Evolutionary conservation across 169 alveolate genomes (phyloP).

Genomic region (Plasmodium relictum): DNA sequence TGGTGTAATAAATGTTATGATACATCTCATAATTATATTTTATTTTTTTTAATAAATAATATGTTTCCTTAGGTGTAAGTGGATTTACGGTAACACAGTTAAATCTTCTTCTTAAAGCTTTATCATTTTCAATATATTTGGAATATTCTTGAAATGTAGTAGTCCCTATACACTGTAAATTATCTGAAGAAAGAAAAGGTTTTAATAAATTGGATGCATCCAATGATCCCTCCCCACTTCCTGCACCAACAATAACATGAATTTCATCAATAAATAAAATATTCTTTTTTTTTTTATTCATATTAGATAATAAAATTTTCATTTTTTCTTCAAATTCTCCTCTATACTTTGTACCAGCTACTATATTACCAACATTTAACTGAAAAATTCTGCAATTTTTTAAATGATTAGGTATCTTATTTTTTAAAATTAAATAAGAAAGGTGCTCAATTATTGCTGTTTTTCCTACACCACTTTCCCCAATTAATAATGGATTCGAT

Average conservation of each 20-base stretch:
- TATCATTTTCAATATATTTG: slow-evolving; percentile 87
- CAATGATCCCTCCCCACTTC: slow-evolving; percentile 90
- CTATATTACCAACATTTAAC: slow-evolving; percentile 82
- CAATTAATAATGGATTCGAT: slow-evolving; percentile 84
- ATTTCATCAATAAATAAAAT: slow-evolving; percentile 92
- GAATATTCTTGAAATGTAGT: slow-evolving; percentile 86
- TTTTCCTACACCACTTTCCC: slow-evolving; percentile 83
- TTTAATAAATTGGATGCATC: slow-evolving; percentile 93
- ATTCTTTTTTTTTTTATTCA: slow-evolving; percentile 86
- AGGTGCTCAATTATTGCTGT: slow-evolving; percentile 82
- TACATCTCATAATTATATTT: slow-evolving; percentile 86
- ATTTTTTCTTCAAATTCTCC: slow-evolving; percentile 94
- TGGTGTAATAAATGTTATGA: slow-evolving; percentile 88
- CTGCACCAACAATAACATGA: slow-evolving; percentile 90
- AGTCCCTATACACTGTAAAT: slow-evolving; percentile 88
- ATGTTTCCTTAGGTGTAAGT: slow-evolving; percentile 85
- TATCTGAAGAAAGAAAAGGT: slow-evolving; percentile 92
- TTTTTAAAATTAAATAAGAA: slow-evolving; percentile 67
- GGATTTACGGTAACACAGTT: slow-evolving; percentile 89
- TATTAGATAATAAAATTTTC: slow-evolving; percentile 88
- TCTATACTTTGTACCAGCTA: slow-evolving; percentile 92
- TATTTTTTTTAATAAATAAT: slow-evolving; percentile 85
- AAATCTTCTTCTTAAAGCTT: slow-evolving; percentile 91
- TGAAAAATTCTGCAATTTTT: slow-evolving; percentile 78
- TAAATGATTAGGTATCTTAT: slow-evolving; percentile 78